Evolutionary conservation across 2,329 filamentous ascomycete species (phyloP).

Genomic region (Fusarium luffae): DNA sequence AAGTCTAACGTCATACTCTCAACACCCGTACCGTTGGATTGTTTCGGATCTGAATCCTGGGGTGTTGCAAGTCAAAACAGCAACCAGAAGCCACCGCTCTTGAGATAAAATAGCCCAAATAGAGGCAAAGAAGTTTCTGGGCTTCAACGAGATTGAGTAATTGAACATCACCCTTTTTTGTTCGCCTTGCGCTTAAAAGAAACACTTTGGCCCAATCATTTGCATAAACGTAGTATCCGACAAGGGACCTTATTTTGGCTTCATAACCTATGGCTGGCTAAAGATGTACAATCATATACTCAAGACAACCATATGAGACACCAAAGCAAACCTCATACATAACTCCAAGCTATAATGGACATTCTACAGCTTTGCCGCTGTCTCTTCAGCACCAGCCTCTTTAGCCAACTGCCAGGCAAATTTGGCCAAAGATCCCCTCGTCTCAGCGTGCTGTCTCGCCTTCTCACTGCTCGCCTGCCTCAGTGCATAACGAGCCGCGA

Average conservation of each 20-base stretch:
- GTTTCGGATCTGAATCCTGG: slow-evolving; percentile 36
- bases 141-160: not conserved
- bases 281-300: not conserved
- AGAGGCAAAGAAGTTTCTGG: not conserved
- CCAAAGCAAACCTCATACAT: not conserved
- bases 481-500: slow-evolving; percentile 85
- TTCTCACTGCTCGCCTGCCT: slow-evolving; percentile 90
- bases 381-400: slow-evolving; percentile 49
- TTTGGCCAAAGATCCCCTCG: slow-evolving; percentile 78
- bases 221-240: not conserved
- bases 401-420: slow-evolving; percentile 81
- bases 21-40: not conserved
- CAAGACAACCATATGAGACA: not conserved
- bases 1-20: slow-evolving; percentile 38
- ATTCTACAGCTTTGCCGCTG: slow-evolving; percentile 44
- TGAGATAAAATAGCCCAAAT: not conserved
- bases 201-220: not conserved
- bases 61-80: slow-evolving; percentile 20
- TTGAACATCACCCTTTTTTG: not conserved
- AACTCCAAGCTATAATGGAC: not conserved
- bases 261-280: not conserved
- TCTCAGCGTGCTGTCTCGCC: slow-evolving; percentile 76
- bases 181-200: not conserved
- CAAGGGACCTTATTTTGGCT: not conserved
- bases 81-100: slow-evolving; percentile 15